Conservation (phyloP, 2,329 filamentous ascomycete species). For the Xylariaceae sp. region DNA sequence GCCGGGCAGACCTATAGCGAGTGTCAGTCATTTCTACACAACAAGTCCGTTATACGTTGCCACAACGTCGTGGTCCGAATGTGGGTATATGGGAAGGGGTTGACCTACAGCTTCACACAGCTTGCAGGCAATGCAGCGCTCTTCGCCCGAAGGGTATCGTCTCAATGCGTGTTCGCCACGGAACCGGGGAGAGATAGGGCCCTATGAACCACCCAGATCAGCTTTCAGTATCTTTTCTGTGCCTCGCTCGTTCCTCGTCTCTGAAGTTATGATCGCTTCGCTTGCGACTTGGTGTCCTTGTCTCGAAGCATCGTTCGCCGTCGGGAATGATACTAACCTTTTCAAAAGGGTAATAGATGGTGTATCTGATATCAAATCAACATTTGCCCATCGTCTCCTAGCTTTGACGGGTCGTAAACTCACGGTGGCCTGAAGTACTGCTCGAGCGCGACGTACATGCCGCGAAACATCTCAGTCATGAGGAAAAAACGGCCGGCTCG, state of each 20-base stretch:
- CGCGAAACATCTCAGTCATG: constrained; percentile 91
- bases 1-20: constrained; percentile 84
- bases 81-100: neutral
- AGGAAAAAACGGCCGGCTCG: constrained; percentile 93
- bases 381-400: neutral
- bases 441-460: constrained; percentile 97
- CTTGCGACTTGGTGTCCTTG: neutral
- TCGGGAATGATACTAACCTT: constrained; percentile 64
- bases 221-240: constrained; percentile 25
- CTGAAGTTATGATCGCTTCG: neutral
- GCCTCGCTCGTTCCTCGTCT: neutral
- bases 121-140: constrained; percentile 99
- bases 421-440: constrained; percentile 98
- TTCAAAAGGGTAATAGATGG: constrained; percentile 98
- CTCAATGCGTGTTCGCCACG: constrained; percentile 96
- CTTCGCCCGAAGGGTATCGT: constrained; percentile 95
- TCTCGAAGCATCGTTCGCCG: neutral
- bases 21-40: constrained; percentile 12
- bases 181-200: constrained; percentile 96
- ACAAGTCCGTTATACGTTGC: neutral
- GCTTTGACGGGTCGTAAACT: constrained; percentile 47
- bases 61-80: neutral
- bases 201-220: constrained; percentile 53
- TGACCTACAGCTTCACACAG: constrained; percentile 83
- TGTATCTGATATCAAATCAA: constrained; percentile 70